Evolutionary conservation across 257 asterid species (phyloP).

Genomic region (Eustoma russellianum): DNA sequence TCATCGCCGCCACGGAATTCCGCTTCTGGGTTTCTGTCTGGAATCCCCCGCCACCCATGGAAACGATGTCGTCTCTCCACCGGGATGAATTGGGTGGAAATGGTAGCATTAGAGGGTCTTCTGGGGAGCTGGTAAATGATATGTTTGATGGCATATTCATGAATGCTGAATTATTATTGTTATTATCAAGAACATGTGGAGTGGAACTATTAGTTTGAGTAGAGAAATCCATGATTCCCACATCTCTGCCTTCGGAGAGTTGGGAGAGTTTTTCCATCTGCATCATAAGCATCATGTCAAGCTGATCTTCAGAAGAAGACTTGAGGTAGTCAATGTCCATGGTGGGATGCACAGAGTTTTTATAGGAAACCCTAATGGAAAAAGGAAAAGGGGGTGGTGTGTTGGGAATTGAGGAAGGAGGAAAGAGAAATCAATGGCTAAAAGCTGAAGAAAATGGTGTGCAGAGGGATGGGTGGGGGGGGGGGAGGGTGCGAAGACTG

Average conservation of each 20-base stretch:
- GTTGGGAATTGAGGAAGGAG: conserved; percentile 5
- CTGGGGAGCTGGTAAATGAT: conserved; percentile 22
- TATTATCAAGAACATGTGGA: background rate
- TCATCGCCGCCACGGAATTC: conserved; percentile 73
- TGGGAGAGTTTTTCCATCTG: conserved; percentile 60
- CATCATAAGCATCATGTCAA: conserved; percentile 67
- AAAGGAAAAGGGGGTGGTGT: background rate
- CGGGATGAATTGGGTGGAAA: conserved; percentile 15
- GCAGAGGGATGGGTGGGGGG: conserved; percentile 39
- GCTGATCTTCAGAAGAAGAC: conserved; percentile 47
- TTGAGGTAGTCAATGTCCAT: conserved; percentile 66
- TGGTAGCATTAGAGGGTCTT: conserved; percentile 12
- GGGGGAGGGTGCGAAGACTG: conserved; percentile 39
- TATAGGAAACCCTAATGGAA: background rate
- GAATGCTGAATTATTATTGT: conserved; percentile 16
- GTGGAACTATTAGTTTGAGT: background rate
- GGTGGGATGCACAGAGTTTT: background rate
- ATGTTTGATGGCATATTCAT: conserved; percentile 23
- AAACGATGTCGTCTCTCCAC: conserved; percentile 9
- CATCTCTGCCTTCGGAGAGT: conserved; percentile 23
- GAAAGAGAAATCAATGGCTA: background rate
- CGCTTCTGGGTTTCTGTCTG: conserved; percentile 24
- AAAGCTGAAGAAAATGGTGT: too few relatives aligned
- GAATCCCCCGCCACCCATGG: background rate
- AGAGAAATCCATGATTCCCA: conserved; percentile 32